A percentile compares a stretch with the other conserved stretches of the same genome.
Conservation (phyloP, 139 green algal species). For the Asterochloris erici region DNA sequence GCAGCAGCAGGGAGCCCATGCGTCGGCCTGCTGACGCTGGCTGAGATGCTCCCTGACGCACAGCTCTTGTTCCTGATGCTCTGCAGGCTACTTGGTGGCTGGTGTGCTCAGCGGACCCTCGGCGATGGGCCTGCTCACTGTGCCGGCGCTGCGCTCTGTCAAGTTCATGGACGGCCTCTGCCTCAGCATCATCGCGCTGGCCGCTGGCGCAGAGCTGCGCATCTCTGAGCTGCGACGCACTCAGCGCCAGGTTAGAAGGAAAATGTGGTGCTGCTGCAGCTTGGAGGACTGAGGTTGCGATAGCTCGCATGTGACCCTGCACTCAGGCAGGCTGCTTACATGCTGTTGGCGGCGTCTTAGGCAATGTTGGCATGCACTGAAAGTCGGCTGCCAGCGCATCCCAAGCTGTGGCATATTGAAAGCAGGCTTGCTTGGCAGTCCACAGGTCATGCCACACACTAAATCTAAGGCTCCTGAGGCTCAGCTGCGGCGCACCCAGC, state of each 20-base stretch:
- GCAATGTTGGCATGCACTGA: not conserved
- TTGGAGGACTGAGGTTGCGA: not conserved
- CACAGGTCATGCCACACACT: too few species aligned
- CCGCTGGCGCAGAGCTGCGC: slow-evolving; percentile 76
- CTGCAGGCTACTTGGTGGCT: slow-evolving; percentile 60
- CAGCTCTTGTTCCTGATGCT: too few species aligned
- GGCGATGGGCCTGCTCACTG: slow-evolving; percentile 51
- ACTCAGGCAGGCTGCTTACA: not conserved
- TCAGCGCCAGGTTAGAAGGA: slow-evolving; percentile 45
- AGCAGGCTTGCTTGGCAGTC: too few species aligned
- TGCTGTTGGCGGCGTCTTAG: not conserved
- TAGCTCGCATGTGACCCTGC: not conserved
- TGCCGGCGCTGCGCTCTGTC: slow-evolving; percentile 42
- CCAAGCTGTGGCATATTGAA: too few species aligned
- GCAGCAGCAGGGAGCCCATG: too few species aligned
- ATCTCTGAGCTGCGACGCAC: slow-evolving; percentile 50
- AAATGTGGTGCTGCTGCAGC: slow-evolving; percentile 2
- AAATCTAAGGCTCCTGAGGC: not conserved
- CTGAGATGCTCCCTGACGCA: too few species aligned
- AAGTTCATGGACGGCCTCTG: slow-evolving; percentile 50
- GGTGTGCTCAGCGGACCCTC: slow-evolving; percentile 67
- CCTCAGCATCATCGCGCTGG: slow-evolving; percentile 73
- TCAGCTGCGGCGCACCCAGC: not conserved
- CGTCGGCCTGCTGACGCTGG: too few species aligned
- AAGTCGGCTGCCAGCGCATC: not conserved